phyloP scores from a whole-genome alignment of 768 basidiomycete genomes.

The Mrakia hoshinonis region DNA sequence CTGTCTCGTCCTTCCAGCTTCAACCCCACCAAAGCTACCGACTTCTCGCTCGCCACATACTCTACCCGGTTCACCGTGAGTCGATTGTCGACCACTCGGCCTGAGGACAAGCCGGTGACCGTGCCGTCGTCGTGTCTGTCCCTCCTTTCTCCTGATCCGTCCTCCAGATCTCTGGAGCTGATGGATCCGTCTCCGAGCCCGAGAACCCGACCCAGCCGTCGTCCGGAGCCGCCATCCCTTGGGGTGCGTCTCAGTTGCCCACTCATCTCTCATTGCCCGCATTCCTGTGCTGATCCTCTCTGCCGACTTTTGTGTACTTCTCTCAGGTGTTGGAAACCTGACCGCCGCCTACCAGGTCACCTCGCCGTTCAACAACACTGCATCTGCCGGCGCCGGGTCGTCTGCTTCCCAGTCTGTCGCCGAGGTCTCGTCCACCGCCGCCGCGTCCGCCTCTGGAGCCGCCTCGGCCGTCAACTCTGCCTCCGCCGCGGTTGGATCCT shows the following conservation, averaged over 20 bases:
- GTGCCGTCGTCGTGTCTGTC: no score
- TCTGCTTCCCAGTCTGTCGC: neutral
- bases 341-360: neutral
- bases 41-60: conserved; percentile 16
- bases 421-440: neutral
- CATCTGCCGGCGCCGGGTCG: neutral
- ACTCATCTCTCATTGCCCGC: no score
- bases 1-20: conserved; percentile 12
- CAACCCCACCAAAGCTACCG: conserved; percentile 21
- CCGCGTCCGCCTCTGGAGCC: neutral
- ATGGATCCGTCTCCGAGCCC: conserved; percentile 16
- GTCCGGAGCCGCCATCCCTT: conserved; percentile 16
- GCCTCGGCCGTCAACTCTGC: neutral
- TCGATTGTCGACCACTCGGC: no score
- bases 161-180: conserved; percentile 25
- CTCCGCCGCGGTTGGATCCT: conserved; percentile 10
- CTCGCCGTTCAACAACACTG: conserved; percentile 11
- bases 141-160: neutral
- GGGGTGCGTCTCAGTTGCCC: conserved; percentile 7
- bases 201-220: conserved; percentile 18
- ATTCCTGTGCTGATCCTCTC: neutral
- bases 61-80: conserved; percentile 23
- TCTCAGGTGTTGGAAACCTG: conserved; percentile 5
- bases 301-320: neutral
- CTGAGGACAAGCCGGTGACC: no score